Conservation (phyloP, 2,329 filamentous ascomycete genomes). For the Fusarium pseudonygamai region DNA sequence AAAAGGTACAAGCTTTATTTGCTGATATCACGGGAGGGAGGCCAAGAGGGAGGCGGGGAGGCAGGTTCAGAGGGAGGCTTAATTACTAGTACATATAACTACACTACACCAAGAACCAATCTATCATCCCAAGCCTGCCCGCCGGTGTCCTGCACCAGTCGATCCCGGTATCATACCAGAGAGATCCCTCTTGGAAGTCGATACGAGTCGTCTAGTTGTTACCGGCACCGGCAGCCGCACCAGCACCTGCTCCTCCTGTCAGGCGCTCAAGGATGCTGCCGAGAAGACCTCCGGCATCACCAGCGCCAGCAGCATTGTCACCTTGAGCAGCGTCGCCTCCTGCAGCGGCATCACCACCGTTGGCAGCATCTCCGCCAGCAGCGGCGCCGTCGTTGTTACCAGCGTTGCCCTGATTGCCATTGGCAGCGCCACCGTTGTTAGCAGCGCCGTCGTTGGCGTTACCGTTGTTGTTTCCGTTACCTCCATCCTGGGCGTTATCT, state of each 20-base stretch:
- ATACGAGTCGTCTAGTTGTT: neutral
- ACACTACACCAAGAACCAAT: neutral
- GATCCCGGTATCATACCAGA: neutral
- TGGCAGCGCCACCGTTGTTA: neutral
- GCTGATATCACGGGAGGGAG: too few relatives aligned
- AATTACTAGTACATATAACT: neutral
- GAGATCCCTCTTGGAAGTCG: neutral
- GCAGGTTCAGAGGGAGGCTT: neutral
- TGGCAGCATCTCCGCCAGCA: neutral
- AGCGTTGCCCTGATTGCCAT: neutral
- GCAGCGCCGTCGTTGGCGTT: neutral
- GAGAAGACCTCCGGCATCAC: neutral
- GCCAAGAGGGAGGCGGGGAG: too few relatives aligned
- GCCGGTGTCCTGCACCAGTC: conserved; percentile 15
- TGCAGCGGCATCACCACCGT: neutral
- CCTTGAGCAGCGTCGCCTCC: neutral
- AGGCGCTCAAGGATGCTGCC: neutral
- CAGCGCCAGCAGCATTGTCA: neutral
- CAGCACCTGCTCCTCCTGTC: neutral
- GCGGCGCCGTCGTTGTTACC: neutral
- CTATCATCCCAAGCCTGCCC: neutral
- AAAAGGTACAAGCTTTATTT: too few relatives aligned
- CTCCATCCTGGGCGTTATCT: neutral
- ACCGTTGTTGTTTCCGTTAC: neutral
- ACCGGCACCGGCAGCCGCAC: neutral